Evolutionary conservation across 306 rosid genomes (phyloP).

Genomic region (Cicer cuneatum): DNA sequence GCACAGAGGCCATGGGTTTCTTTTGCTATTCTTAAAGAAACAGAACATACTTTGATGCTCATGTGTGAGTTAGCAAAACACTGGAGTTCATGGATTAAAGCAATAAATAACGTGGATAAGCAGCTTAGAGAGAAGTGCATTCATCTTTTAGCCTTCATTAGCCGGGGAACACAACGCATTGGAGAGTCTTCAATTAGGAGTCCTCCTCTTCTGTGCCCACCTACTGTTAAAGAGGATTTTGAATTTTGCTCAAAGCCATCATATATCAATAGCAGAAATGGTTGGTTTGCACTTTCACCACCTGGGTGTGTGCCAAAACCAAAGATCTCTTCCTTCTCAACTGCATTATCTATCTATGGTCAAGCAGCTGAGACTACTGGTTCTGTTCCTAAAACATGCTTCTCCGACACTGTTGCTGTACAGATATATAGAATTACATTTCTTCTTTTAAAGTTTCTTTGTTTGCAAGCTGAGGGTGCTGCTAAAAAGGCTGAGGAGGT

Average conservation of each 20-base stretch:
- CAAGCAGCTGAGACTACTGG: conserved; percentile 55
- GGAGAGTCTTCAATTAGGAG: conserved; percentile 60
- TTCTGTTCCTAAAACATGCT: conserved; percentile 59
- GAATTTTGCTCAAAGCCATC: conserved; percentile 72
- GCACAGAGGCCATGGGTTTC: conserved; percentile 69
- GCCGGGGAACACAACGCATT: conserved; percentile 73
- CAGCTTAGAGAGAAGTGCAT: conserved; percentile 87
- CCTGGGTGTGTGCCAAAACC: conserved; percentile 68
- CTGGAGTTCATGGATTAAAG: conserved; percentile 82
- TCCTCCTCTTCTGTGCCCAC: conserved; percentile 76
- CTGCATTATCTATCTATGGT: conserved; percentile 52
- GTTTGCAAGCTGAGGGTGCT: conserved; percentile 94
- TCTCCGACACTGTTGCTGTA: conserved; percentile 76
- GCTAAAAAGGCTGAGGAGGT: conserved; percentile 90
- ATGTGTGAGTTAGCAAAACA: conserved; percentile 88
- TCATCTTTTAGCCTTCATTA: conserved; percentile 90
- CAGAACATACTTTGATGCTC: conserved; percentile 80
- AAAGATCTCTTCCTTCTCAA: conserved; percentile 61
- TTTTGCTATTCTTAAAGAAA: conserved; percentile 71
- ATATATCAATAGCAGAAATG: conserved; percentile 67
- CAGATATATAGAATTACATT: conserved; percentile 75
- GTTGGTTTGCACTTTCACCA: conserved; percentile 91
- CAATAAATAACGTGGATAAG: conserved; percentile 69
- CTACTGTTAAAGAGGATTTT: conserved; percentile 79
- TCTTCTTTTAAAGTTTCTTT: conserved; percentile 81